Base-by-base conservation (phyloP, 2,329 filamentous ascomycete genomes). In the Talaromyces funiculosus region DNA sequence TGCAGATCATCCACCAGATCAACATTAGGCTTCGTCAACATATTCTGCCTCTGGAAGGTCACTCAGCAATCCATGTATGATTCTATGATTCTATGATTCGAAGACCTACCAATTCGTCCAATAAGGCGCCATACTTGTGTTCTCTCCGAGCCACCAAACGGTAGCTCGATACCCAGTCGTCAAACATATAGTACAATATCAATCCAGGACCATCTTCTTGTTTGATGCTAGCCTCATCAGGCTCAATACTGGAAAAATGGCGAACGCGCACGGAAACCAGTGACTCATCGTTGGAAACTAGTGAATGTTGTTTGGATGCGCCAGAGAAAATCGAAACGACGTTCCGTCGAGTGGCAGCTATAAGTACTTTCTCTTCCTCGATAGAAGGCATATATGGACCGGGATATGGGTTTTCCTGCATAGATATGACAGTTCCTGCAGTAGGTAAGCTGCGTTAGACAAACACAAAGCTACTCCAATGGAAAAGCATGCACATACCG, bases 111-210 rank as follows among this genome's bases (percentile, higher is more conserved):
- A 86, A 67, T 35, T 73, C 66, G 61, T 84, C 80, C 20, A 88
- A 74, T 55, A 71, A 67, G 18, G 73, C 70, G 3, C 77, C 77
- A 54, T 82, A 82, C 53, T 75, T 76, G 62, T 81, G 78, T 62
- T 86, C 83, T 57, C 81, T 78, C 22, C 82, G 79, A 3, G 84
- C 82, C 51, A 87, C 81, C 10, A 87, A 75, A 37, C 80, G 80
- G 68, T 86, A 87, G 56, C 81, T 85, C 10, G 84, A 84, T 55
- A 82, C 80, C 85, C 85, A 87, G 68, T 87, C 86, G 67, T 88
- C 85, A 66, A 87, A 88, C 2, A 88, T 77, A 69, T 87, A 87
- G 67, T 86, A 87, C 68, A 87, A 85, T 2, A 88, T 73, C n/a
- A 88, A 67, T 33, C 84, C 84, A 0, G 85, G 81, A 0, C 81